phyloP scores from a whole-genome alignment of 345 rosid genomes.

The Crucihimalaya himalaica region DNA sequence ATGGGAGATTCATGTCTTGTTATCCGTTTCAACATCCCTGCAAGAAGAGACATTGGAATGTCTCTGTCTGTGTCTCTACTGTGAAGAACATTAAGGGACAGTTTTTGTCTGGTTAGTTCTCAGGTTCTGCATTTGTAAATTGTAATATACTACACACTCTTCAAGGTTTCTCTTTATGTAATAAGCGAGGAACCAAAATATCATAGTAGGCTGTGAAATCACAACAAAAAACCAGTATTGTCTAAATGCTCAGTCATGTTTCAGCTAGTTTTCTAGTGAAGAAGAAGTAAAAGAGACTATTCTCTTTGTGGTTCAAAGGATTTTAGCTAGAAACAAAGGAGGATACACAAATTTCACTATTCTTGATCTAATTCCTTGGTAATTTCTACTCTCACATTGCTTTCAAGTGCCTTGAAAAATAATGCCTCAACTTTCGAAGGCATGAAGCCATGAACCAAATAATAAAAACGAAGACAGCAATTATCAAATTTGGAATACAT shows the following conservation, averaged over 20 bases:
- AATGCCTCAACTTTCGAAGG: too few relatives aligned
- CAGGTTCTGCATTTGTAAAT: slow-evolving; percentile 50
- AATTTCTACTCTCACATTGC: background rate
- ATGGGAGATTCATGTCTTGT: slow-evolving; percentile 33
- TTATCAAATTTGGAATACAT: background rate
- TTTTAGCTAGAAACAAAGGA: background rate
- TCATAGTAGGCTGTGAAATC: background rate
- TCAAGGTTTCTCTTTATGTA: slow-evolving; percentile 1
- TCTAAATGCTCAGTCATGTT: background rate
- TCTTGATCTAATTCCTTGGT: background rate
- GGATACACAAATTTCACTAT: background rate
- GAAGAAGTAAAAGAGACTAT: background rate
- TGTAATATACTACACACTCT: slow-evolving; percentile 5
- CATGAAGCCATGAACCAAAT: background rate
- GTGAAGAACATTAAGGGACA: slow-evolving; percentile 29
- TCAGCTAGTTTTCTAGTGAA: background rate
- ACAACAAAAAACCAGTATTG: background rate
- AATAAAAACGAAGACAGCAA: background rate
- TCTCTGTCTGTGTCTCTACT: slow-evolving; percentile 30
- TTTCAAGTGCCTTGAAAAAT: background rate
- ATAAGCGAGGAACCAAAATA: background rate
- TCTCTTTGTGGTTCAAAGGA: background rate
- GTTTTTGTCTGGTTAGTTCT: slow-evolving; percentile 36
- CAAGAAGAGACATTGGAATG: slow-evolving; percentile 21
- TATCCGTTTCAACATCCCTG: slow-evolving; percentile 13